These are phyloP conservation scores for Petrea volubilis DNA, from an alignment of 257 asterid species.

Conservation along the genomic window DNA sequence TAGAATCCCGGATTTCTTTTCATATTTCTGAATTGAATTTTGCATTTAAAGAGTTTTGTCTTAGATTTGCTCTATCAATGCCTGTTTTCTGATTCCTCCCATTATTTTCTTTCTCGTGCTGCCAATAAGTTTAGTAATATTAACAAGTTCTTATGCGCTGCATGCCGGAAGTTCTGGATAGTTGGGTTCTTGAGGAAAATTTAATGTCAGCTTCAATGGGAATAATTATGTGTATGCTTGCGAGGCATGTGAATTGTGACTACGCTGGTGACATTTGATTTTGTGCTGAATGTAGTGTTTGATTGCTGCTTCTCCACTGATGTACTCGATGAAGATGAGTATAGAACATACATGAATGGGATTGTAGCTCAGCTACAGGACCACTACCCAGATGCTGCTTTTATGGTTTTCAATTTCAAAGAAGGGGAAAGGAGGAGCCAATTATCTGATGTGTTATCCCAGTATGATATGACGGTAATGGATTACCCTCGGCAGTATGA, in stretches of 20 bases:
- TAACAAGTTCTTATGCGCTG: background rate
- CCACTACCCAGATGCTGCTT: constrained; percentile 94
- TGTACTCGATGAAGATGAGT: constrained; percentile 90
- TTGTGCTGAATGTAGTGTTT: constrained; percentile 63
- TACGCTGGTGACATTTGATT: constrained; percentile 17
- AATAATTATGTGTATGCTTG: background rate
- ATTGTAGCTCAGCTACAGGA: constrained; percentile 97
- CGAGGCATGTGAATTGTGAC: constrained; percentile 12
- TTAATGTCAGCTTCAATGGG: background rate
- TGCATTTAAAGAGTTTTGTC: background rate
- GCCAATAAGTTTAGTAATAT: background rate
- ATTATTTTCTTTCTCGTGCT: background rate
- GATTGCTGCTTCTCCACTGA: constrained; percentile 99
- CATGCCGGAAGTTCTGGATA: constrained; percentile 12
- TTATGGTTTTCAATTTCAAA: constrained; percentile 97
- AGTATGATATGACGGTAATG: constrained; percentile 98
- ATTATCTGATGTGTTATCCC: constrained; percentile 81
- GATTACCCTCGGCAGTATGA: constrained; percentile 96
- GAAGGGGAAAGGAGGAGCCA: constrained; percentile 90
- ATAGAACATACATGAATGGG: constrained; percentile 83
- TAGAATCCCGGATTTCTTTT: background rate
- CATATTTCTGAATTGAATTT: constrained; percentile 2
- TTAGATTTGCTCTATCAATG: background rate
- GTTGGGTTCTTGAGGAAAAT: background rate
- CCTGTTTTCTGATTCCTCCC: background rate